Conservation (phyloP, 805 yeast genomes). For the Wickerhamomyces bovis region DNA sequence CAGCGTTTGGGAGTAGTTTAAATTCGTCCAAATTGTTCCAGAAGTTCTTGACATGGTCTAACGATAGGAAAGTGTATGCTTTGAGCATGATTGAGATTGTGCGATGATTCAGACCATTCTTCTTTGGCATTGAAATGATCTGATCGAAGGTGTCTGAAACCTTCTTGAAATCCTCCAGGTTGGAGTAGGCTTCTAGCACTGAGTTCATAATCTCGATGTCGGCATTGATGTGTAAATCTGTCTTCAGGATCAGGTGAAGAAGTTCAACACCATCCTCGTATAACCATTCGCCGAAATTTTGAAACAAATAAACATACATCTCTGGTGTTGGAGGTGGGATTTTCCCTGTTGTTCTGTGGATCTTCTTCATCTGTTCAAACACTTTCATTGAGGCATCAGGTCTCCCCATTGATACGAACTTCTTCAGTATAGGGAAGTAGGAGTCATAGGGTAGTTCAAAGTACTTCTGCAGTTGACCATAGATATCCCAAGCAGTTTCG, state of each 20-base stretch:
- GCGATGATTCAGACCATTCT: slow-evolving; percentile 48
- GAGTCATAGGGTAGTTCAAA: slow-evolving; percentile 53
- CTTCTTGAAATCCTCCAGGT: slow-evolving; percentile 47
- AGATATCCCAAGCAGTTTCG: slow-evolving; percentile 49
- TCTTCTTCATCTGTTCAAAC: slow-evolving; percentile 52
- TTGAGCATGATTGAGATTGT: slow-evolving; percentile 64
- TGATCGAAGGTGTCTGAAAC: slow-evolving; percentile 57
- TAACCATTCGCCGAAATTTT: slow-evolving; percentile 49
- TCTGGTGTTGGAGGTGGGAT: slow-evolving; percentile 45
- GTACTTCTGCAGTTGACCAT: slow-evolving; percentile 47
- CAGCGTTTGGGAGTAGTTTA: slow-evolving; percentile 45
- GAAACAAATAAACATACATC: slow-evolving; percentile 55
- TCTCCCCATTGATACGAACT: slow-evolving; percentile 45
- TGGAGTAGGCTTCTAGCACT: slow-evolving; percentile 57
- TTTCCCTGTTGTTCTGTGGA: slow-evolving; percentile 45
- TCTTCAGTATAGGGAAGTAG: slow-evolving; percentile 52
- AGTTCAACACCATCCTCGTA: slow-evolving; percentile 64
- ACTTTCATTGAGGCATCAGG: slow-evolving; percentile 58
- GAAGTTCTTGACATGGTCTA: slow-evolving; percentile 51
- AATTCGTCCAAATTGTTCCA: slow-evolving; percentile 51
- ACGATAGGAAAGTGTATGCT: slow-evolving; percentile 46
- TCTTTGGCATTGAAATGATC: slow-evolving; percentile 49
- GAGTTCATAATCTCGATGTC: slow-evolving; percentile 56
- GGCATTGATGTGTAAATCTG: slow-evolving; percentile 52
- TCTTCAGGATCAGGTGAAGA: slow-evolving; percentile 55